Base-by-base conservation (phyloP, 2,329 filamentous ascomycete species). In the Fonsecaea nubica region DNA sequence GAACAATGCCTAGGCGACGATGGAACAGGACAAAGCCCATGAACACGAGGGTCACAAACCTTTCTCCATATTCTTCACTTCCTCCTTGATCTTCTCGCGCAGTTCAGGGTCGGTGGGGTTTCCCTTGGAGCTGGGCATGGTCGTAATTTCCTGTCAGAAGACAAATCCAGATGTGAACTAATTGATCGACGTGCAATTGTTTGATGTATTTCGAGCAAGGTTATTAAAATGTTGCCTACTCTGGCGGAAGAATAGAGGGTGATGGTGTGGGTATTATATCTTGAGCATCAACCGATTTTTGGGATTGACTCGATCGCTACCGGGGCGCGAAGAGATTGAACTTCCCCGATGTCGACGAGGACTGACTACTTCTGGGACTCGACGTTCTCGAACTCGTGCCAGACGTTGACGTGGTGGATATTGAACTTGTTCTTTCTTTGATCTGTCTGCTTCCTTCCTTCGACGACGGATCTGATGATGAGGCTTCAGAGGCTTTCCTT, bases 31-130 rank as follows among this genome's bases (percentile, higher is more conserved):
- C 9, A 4, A 12, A 8, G 5, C 38, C 10, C 38, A 15, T 42
- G 10, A 25, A 53, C 12, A 30, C 15, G 30, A n/a, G 50, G 53
- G n/a, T 32, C 8, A 32, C 53, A 7, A 35, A 69, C 66, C 67
- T 66, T 72, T 72, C 33, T 69, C 66, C 61, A 66, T 59, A 30
- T 55, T 64, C 58, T 72, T 73, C 40, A 72, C 71, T 55, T 72
- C 64, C 50, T 72, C 69, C 50, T 72, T 72, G 65, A 72, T 64
- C 59, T 70, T 68, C 53, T 72, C 71, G 35, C 71, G 65, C 25
- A 72, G 68, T 62, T 71, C 66, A 18, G 70, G 71, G 10, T 72
- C 54, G 18, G 67, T 69, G 6, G 69, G 71, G 12, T 69, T 65
- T 33, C 69, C 66, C 58, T 72, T 72, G 21, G 67, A 71, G 18